Evolutionary conservation across 129 eudicot genomes (phyloP), one percentile per base, ranked within the genome.

Genomic region (Centaurea solstitialis): DNA sequence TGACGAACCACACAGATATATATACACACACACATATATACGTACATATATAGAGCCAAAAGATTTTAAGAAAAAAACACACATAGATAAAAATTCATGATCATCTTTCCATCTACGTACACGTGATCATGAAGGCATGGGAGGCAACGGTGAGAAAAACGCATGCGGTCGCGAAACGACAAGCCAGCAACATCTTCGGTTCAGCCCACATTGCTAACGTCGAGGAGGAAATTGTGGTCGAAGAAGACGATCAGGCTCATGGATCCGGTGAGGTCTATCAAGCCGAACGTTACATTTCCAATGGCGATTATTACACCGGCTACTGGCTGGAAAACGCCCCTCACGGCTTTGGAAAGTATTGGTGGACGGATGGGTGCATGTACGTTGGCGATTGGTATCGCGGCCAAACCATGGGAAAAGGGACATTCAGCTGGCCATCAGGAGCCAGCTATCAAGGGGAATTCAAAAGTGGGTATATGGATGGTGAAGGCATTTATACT

Each of bases 331-430:
- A 91, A 21, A 86, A 85, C 69, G 82, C 82, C 75, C 96, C 96
- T 4, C 96, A 91, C 28, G 96, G 96, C 3, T 39, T 12, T 5
- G 96, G 96, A 0, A 91, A 91, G 39, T 91, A 91, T 76, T 87
- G 88, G 89, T 91, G 96, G 96, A 86, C 90, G 0, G 96, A 91
- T 47, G 96, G 96, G 0, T 91, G 96, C 18, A 85, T 87, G 93
- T 89, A 88, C 59, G 85, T 84, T 1, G 96, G 96, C 2, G 96
- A 88, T 3, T 91, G 93, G 93, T 88, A 80, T 66, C 72, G 84
- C 68, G 96, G 96, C 5, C 88, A 88, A 39, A 89, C 85, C 0
- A 88, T 87, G 87, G 96, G 96, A 1, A 91, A 61, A 45, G 96
- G 96, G 3, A 73, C 83, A 11, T 91, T 91, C 43, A 85, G 88